Base-by-base conservation (phyloP, 805 yeast species). In the Ascoidea asiatica region DNA sequence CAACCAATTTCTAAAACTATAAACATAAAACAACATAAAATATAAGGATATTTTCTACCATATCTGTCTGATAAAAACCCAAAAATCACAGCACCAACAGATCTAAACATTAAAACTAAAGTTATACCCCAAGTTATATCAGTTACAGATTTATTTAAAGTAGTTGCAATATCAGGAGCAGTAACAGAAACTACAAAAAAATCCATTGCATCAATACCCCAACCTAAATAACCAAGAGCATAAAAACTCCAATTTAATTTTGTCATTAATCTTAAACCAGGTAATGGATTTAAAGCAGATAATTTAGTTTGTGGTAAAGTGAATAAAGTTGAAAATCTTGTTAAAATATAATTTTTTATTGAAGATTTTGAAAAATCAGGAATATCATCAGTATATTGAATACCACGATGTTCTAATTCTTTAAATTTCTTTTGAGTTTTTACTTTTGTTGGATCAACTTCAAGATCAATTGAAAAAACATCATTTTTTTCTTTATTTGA, bases 191-290 rank as follows among this genome's bases (percentile, higher is more conserved):
- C 79, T 21, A 75, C 63, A 55, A 81, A 81, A 60, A 78, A 81
- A 53, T 81, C 88, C 58, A 81, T 72, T 2, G 86, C 79, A 53
- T 80, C 89, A 70, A 79, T 68, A 3, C 81, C 68, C 88, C 89
- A 81, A 33, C 78, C 82, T 33, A 63, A 56, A 52, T 75, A 73
- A 2, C 83, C 86, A 53, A 77, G 65, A 20, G 67, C 52, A 53
- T 79, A 78, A 47, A 72, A 73, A 47, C 69, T 66, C 84, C 87
- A 80, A 46, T 72, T 66, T 22, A 55, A 58, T 5, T 56, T 48
- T 6, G 59, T 57, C 49, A 72, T 56, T 42, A 61, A 59, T 15
- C 53, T 56, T 22, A 72, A 55, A 1, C 65, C 66, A 11, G 67
- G 65, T 22, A 72, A 53, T 1, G 79, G 79, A 53, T 72, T 72